Conservation (phyloP, 108 stramenopile genomes). For the Chaetoceros muelleri region DNA sequence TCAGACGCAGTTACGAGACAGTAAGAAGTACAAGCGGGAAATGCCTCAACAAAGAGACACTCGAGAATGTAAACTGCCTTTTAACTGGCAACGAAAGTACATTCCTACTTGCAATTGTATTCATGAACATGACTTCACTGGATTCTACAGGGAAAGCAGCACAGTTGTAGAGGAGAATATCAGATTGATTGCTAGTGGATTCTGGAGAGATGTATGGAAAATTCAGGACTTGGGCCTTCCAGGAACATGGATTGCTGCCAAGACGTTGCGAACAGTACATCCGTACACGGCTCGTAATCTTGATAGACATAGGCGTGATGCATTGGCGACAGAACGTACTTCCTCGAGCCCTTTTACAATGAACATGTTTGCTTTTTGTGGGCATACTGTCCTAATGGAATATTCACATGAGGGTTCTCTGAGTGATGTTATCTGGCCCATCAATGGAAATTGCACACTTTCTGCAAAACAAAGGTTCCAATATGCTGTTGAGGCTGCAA, state of each 20-base stretch:
- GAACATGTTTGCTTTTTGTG: conserved; percentile 1
- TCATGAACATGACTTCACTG: background rate
- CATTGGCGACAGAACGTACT: background rate
- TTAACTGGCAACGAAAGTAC: background rate
- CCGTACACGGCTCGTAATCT: background rate
- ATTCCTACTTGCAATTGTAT: background rate
- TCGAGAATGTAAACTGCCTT: background rate
- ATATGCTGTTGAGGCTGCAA: conserved; percentile 16
- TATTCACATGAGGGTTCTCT: conserved; percentile 52
- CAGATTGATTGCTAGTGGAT: conserved; percentile 30
- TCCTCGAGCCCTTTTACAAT: background rate
- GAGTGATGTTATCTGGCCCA: conserved; percentile 5
- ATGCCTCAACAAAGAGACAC: background rate
- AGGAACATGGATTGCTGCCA: conserved; percentile 11
- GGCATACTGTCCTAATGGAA: conserved; percentile 52
- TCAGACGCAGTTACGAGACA: background rate
- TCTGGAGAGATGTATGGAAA: conserved; percentile 64
- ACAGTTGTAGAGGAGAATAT: background rate
- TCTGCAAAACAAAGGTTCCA: background rate
- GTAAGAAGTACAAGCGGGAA: background rate
- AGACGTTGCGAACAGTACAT: conserved; percentile 24
- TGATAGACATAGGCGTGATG: background rate
- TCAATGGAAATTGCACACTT: background rate
- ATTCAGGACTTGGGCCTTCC: conserved; percentile 1
- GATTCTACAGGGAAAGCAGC: background rate